These are phyloP conservation scores for Vanrija sp. DNA, from an alignment of 1,284 basidiomycete genomes.

Conservation along the genomic window DNA sequence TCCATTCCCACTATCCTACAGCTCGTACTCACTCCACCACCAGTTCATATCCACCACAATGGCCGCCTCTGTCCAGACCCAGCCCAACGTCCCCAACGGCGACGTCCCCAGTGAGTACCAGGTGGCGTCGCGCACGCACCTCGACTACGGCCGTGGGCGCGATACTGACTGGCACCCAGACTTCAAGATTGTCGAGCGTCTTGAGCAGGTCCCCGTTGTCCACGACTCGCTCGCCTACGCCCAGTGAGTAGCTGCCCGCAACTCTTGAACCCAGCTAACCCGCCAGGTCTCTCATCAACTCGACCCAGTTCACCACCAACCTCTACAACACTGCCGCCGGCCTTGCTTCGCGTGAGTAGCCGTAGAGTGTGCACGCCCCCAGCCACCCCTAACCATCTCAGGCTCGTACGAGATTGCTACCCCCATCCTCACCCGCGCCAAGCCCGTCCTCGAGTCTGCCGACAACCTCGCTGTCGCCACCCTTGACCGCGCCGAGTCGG, in stretches of 20 bases:
- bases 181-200: constrained; percentile 45
- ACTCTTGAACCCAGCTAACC: background rate
- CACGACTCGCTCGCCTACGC: constrained; percentile 47
- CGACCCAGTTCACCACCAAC: constrained; percentile 37
- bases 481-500: constrained; percentile 45
- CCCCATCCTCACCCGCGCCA: constrained; percentile 40
- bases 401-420: constrained; percentile 44
- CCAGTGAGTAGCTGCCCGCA: constrained; percentile 31
- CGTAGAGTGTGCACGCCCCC: background rate
- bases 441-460: constrained; percentile 44
- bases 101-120: constrained; percentile 4
- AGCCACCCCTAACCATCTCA: constrained; percentile 10
- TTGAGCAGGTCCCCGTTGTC: constrained; percentile 44
- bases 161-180: constrained; percentile 18
- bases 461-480: constrained; percentile 47
- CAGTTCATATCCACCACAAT: constrained; percentile 2
- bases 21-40: background rate
- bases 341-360: constrained; percentile 40
- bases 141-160: too few relatives aligned
- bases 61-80: constrained; percentile 13
- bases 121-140: background rate
- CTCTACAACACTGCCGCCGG: constrained; percentile 41
- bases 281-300: constrained; percentile 37
- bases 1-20: background rate
- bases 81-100: constrained; percentile 21